phyloP scores from a whole-genome alignment of 352 stramenopile species.

The Lagenidium sp. region DNA sequence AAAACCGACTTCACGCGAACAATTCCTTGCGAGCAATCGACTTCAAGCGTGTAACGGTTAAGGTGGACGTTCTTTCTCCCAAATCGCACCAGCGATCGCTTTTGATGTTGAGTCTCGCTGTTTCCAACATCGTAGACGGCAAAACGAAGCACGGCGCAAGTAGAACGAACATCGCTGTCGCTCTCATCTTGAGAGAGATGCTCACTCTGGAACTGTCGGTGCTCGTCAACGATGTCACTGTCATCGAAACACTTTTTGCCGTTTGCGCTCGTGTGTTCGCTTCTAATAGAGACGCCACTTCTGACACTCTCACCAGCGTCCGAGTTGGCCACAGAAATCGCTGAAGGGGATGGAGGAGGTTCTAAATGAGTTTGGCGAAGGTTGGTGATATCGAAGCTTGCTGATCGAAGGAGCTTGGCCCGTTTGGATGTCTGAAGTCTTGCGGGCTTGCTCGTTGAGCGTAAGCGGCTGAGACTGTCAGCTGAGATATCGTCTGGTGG shows the following conservation, averaged over 20 bases:
- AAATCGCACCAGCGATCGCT: conserved; percentile 42
- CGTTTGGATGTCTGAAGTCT: too few relatives aligned
- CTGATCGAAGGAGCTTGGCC: conserved; percentile 58
- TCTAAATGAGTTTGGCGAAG: conserved; percentile 22
- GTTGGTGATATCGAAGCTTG: conserved; percentile 66
- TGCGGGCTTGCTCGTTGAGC: conserved; percentile 11
- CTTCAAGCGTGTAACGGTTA: conserved; percentile 71
- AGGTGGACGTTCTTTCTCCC: conserved; percentile 58
- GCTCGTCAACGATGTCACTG: conserved; percentile 66
- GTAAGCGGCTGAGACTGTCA: conserved; percentile 1
- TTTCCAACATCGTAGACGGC: conserved; percentile 70
- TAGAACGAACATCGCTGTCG: conserved; percentile 17
- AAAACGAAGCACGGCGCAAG: conserved; percentile 61
- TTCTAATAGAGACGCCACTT: conserved; percentile 5
- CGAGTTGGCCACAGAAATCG: too few relatives aligned
- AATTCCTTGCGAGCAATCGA: conserved; percentile 60
- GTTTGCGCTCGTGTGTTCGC: conserved; percentile 18
- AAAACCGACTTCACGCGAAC: conserved; percentile 77
- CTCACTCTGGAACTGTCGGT: conserved; percentile 9
- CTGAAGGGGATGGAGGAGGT: conserved; percentile 2
- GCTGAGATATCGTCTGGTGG: too few relatives aligned
- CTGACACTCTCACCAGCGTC: conserved; percentile 9
- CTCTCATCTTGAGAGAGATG: conserved; percentile 2
- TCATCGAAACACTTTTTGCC: conserved; percentile 68
- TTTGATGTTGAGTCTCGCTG: conserved; percentile 31